phyloP scores from a whole-genome alignment of 2,329 filamentous ascomycete species.

The Aotearoamyces nothofagi region DNA sequence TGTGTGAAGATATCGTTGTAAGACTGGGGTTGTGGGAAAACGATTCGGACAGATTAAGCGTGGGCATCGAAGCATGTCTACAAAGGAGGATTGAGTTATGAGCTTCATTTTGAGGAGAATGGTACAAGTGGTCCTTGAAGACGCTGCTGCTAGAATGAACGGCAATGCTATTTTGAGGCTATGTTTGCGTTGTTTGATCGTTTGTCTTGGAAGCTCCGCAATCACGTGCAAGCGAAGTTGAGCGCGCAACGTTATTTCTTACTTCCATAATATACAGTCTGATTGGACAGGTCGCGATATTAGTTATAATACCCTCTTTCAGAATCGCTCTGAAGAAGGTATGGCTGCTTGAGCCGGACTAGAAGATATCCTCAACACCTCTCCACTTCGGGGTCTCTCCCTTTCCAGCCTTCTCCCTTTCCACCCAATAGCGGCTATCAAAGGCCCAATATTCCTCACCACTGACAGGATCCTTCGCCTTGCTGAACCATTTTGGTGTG shows the following conservation, averaged over 20 bases:
- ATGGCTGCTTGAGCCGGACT: no score
- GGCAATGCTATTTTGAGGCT: no score
- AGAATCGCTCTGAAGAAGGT: no score
- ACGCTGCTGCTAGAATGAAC: no score
- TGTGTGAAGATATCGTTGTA: constrained; percentile 12
- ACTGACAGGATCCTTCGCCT: constrained; percentile 58
- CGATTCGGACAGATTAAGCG: constrained; percentile 3
- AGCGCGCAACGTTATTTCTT: no score
- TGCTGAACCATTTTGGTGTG: constrained; percentile 70
- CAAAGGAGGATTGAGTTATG: constrained; percentile 11
- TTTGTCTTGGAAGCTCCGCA: no score
- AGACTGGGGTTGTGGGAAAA: constrained; percentile 4
- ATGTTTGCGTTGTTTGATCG: no score
- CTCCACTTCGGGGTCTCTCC: constrained; percentile 14
- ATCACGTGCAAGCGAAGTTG: no score
- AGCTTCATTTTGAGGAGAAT: constrained; percentile 15
- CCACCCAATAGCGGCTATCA: constrained; percentile 76
- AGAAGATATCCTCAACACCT: constrained; percentile 21
- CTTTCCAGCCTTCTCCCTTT: constrained; percentile 27
- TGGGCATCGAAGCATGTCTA: constrained; percentile 5
- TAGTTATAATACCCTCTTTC: no score
- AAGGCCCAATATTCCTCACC: constrained; percentile 87
- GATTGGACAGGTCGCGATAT: no score
- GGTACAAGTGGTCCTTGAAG: no score
- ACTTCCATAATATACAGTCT: no score